phyloP scores from a whole-genome alignment of 129 eudicot species.

The Silybum marianum region DNA sequence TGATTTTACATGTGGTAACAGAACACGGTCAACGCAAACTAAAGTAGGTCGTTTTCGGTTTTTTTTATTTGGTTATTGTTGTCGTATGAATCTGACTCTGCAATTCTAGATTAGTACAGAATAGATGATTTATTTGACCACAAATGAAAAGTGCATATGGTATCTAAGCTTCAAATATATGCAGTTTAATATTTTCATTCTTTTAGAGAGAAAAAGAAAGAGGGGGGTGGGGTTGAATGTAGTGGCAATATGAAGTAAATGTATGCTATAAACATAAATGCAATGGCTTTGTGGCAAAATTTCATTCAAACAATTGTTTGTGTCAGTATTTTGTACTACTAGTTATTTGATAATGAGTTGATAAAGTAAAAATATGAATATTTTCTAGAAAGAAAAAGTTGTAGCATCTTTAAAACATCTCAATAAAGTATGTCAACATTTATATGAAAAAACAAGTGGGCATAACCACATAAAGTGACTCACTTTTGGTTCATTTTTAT shows the following conservation, averaged over 20 bases:
- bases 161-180: conserved; percentile 4
- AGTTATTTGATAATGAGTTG: neutral
- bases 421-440: neutral
- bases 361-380: neutral
- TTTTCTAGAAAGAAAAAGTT: neutral
- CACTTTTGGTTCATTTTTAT: neutral
- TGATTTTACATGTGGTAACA: no score
- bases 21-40: no score
- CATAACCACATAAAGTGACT: neutral
- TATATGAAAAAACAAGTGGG: neutral
- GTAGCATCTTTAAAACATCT: neutral
- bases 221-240: neutral
- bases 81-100: no score
- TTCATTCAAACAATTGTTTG: neutral
- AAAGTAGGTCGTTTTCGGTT: no score
- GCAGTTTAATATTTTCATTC: conserved; percentile 30
- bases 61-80: no score
- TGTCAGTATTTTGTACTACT: no score
- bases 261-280: conserved; percentile 13
- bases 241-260: conserved; percentile 10
- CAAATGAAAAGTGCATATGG: conserved; percentile 17
- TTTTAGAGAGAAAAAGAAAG: neutral
- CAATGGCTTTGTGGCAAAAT: conserved; percentile 19
- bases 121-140: conserved; percentile 41
- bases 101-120: conserved; percentile 33